These are phyloP conservation scores for Globisporangium solare DNA, from an alignment of 352 stramenopile genomes.

Conservation along the genomic window DNA sequence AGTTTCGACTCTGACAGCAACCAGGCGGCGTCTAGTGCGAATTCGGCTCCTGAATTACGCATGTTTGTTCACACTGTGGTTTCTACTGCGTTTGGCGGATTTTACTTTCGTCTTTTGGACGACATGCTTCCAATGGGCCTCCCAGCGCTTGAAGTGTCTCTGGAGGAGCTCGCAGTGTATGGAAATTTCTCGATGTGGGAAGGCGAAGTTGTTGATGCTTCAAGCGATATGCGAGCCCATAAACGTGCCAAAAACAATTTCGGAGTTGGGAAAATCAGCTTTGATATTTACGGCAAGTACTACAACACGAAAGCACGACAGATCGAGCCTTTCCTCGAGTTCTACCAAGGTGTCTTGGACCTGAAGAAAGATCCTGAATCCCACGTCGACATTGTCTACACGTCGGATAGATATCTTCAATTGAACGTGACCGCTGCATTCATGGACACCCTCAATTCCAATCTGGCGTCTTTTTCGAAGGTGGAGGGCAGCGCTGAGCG, in stretches of 20 bases:
- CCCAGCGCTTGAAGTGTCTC: conserved; percentile 71
- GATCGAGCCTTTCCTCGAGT: conserved; percentile 83
- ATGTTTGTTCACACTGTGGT: conserved; percentile 79
- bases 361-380: conserved; percentile 68
- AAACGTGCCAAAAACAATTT: conserved; percentile 59
- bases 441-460: conserved; percentile 76
- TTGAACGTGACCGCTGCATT: conserved; percentile 82
- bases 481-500: conserved; percentile 36
- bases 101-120: conserved; percentile 84
- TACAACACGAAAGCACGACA: conserved; percentile 78
- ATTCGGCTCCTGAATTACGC: conserved; percentile 20
- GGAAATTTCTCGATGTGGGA: conserved; percentile 74
- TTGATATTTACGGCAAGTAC: conserved; percentile 86
- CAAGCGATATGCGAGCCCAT: conserved; percentile 33
- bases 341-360: conserved; percentile 75
- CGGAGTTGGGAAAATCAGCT: conserved; percentile 69
- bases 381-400: conserved; percentile 64
- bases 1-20: conserved; percentile 36
- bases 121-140: conserved; percentile 69
- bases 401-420: conserved; percentile 82
- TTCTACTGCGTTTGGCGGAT: conserved; percentile 80
- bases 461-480: conserved; percentile 59
- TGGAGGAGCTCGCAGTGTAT: conserved; percentile 77
- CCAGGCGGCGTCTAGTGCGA: background rate
- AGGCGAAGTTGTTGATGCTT: conserved; percentile 20